Conservation (phyloP, 805 yeast species). For the Lachancea nothofagi region DNA sequence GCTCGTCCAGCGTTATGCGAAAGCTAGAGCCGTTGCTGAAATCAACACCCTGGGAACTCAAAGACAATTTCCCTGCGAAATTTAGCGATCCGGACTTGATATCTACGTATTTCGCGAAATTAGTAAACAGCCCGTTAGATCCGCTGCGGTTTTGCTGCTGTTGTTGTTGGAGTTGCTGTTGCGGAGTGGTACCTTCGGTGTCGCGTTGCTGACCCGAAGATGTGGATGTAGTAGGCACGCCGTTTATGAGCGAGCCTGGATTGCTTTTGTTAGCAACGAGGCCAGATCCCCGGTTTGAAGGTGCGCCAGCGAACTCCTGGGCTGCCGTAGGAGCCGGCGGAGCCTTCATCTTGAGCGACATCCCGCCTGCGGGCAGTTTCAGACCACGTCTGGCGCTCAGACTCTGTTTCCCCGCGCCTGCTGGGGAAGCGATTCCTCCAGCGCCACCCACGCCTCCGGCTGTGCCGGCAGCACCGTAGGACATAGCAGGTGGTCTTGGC, state of each 20-base stretch:
- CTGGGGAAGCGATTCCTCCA: constrained; percentile 4
- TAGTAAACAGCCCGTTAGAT: constrained; percentile 60
- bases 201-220: constrained; percentile 28
- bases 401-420: constrained; percentile 51
- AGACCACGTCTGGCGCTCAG: constrained; percentile 81
- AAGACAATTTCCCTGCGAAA: constrained; percentile 88
- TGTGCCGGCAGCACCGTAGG: too few species aligned
- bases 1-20: constrained; percentile 77
- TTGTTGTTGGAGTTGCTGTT: constrained; percentile 5
- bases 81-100: constrained; percentile 87
- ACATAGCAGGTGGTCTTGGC: constrained; percentile 21
- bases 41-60: constrained; percentile 88
- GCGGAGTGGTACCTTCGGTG: constrained; percentile 28
- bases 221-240: constrained; percentile 32
- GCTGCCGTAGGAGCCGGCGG: constrained; percentile 17
- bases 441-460: constrained; percentile 8
- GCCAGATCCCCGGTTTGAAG: constrained; percentile 19
- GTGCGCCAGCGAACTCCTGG: constrained; percentile 29
- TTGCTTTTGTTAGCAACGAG: constrained; percentile 20
- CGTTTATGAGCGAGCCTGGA: constrained; percentile 29
- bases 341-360: constrained; percentile 28
- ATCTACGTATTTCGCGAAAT: constrained; percentile 83
- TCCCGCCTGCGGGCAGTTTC: constrained; percentile 48
- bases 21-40: constrained; percentile 85
- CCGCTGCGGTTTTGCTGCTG: constrained; percentile 7